Conservation (phyloP, 2,329 filamentous ascomycete genomes). For the Sarocladium brachiariae region DNA sequence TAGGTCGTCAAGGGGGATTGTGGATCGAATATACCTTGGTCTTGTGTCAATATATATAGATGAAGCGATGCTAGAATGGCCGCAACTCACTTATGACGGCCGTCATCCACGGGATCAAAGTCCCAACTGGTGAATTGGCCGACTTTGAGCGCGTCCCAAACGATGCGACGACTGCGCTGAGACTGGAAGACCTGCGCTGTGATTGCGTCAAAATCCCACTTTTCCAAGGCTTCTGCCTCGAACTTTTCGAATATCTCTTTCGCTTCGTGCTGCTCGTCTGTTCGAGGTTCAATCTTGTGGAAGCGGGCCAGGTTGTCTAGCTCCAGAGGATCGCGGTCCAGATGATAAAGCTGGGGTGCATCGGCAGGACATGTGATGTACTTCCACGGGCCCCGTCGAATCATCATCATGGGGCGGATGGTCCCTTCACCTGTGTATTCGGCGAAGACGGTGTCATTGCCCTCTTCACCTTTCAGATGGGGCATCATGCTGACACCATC, state of each 20-base stretch:
- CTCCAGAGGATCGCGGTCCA: slow-evolving; percentile 68
- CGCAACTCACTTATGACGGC: slow-evolving; percentile 51
- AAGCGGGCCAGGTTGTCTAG: slow-evolving; percentile 61
- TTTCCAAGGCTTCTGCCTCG: slow-evolving; percentile 61
- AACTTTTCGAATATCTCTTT: slow-evolving; percentile 56
- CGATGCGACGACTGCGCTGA: slow-evolving; percentile 71
- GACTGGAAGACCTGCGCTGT: slow-evolving; percentile 66
- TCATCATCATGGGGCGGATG: slow-evolving; percentile 87
- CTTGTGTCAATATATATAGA: slow-evolving; percentile 20
- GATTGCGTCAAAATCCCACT: slow-evolving; percentile 78
- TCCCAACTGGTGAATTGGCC: slow-evolving; percentile 81
- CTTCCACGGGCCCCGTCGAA: slow-evolving; percentile 83
- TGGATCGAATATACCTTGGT: slow-evolving; percentile 73
- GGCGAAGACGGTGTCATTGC: slow-evolving; percentile 81
- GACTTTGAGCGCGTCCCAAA: slow-evolving; percentile 71
- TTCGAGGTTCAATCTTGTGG: slow-evolving; percentile 31
- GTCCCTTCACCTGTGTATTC: slow-evolving; percentile 96
- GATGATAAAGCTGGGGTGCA: slow-evolving; percentile 76
- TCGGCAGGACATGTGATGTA: slow-evolving; percentile 82
- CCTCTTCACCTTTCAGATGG: slow-evolving; percentile 64
- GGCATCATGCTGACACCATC: slow-evolving; percentile 77
- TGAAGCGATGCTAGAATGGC: background rate
- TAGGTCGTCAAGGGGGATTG: slow-evolving; percentile 72
- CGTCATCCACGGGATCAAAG: slow-evolving; percentile 67
- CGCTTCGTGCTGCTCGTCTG: slow-evolving; percentile 38